A percentile compares a stretch with the other conserved stretches of the same genome.
Evolutionary conservation across 139 green algal species (phyloP).

Genomic region (Picochlorum sp.): DNA sequence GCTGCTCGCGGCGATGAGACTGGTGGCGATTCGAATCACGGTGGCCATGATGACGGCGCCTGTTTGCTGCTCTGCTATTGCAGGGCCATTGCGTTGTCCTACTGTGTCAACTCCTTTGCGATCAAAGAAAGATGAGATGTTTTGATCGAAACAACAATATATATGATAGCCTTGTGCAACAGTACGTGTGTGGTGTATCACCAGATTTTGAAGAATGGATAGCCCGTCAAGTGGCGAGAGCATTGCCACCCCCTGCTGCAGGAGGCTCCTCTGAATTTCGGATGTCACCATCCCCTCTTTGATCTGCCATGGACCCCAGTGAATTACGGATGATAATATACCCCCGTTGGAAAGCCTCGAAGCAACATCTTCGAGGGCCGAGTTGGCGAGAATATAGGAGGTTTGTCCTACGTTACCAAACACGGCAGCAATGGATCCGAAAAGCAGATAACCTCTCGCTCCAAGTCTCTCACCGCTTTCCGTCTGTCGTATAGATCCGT

Average conservation of each 20-base stretch:
- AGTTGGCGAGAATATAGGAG: slow-evolving; percentile 49
- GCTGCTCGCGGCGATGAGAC: neutral
- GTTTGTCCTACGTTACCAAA: slow-evolving; percentile 41
- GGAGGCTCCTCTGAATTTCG: neutral
- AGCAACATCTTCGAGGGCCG: slow-evolving; percentile 10
- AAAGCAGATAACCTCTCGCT: slow-evolving; percentile 11
- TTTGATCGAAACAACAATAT: no score
- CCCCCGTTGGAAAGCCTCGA: neutral
- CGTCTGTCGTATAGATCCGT: neutral
- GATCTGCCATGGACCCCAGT: slow-evolving; percentile 38
- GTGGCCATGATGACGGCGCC: neutral
- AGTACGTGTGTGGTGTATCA: no score
- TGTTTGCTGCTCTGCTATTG: neutral
- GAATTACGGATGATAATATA: slow-evolving; percentile 5
- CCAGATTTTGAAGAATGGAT: no score
- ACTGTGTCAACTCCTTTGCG: no score
- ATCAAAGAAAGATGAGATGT: no score
- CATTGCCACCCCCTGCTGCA: neutral
- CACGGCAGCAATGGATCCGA: slow-evolving; percentile 38
- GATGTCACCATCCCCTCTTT: neutral
- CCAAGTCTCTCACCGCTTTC: neutral
- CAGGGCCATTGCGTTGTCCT: neutral
- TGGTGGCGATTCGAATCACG: neutral
- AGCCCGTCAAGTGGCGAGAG: neutral
- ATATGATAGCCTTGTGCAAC: no score